phyloP scores from a whole-genome alignment of 139 green algal genomes.

The Choricystis sp. region DNA sequence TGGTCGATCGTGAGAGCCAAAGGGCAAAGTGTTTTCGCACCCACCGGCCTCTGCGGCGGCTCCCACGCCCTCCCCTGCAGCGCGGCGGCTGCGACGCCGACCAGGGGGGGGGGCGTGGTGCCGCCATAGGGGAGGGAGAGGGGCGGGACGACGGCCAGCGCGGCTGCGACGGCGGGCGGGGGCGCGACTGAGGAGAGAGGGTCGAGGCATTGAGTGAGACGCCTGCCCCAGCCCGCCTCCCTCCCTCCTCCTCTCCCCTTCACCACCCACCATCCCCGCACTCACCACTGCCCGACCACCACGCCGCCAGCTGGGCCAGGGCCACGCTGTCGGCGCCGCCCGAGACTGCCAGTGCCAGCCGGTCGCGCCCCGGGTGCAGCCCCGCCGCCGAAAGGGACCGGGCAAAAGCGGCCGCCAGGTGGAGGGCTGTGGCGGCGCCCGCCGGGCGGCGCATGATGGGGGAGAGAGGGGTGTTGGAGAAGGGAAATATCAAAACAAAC shows the following conservation, averaged over 20 bases:
- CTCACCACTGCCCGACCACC: conserved; percentile 3
- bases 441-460: conserved; percentile 1
- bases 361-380: neutral
- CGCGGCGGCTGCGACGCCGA: too few species aligned
- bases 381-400: neutral
- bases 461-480: neutral
- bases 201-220: too few species aligned
- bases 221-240: too few species aligned
- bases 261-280: too few species aligned
- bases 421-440: neutral
- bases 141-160: neutral
- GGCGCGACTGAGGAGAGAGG: neutral
- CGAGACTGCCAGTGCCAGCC: conserved; percentile 24
- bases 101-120: too few species aligned
- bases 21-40: too few species aligned
- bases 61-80: too few species aligned
- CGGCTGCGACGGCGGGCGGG: neutral
- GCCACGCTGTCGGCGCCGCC: conserved; percentile 32
- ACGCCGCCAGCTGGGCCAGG: conserved; percentile 15
- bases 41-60: too few species aligned
- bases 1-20: conserved; percentile 29
- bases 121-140: neutral
- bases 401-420: neutral
- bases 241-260: too few species aligned
- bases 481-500: conserved; percentile 1